These are phyloP conservation scores for Xylariaceae sp. DNA, from an alignment of 2,329 filamentous ascomycete species.

Conservation along the genomic window DNA sequence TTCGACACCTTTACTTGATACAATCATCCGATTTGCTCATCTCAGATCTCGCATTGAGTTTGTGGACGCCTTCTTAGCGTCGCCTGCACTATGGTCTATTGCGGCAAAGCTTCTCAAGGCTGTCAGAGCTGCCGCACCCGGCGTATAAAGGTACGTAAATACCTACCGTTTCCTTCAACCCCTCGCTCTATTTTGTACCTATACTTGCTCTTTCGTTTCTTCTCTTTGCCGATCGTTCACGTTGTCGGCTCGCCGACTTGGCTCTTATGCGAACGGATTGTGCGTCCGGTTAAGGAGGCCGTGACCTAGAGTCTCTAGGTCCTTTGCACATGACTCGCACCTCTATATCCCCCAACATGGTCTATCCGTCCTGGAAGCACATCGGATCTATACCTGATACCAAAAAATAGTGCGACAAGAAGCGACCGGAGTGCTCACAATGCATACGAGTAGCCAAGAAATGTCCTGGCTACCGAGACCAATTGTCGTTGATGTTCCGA, in stretches of 20 bases:
- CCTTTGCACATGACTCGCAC: no score
- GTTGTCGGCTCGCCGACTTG: neutral
- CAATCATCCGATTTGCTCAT: constrained; percentile 19
- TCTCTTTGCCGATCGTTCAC: neutral
- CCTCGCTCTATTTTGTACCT: no score
- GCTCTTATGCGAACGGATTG: no score
- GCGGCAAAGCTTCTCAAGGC: constrained; percentile 52
- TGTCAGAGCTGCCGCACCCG: constrained; percentile 50
- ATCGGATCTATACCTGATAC: no score
- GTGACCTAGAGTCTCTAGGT: no score
- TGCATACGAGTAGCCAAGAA: constrained; percentile 55
- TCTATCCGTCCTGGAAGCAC: no score
- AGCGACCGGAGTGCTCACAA: constrained; percentile 57
- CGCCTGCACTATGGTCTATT: constrained; percentile 46
- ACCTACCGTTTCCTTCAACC: neutral
- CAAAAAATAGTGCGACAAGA: constrained; percentile 52
- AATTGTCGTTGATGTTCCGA: constrained; percentile 61
- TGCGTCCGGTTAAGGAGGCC: no score
- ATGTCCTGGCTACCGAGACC: constrained; percentile 62
- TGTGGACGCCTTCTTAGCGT: constrained; percentile 14
- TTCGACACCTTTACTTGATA: constrained; percentile 1
- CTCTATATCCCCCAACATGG: no score
- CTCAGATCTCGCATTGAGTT: constrained; percentile 14
- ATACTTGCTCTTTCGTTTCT: constrained; percentile 3
- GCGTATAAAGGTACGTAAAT: constrained; percentile 47